A percentile compares a stretch with the other conserved stretches of the same genome.
phyloP scores from a whole-genome alignment of 148 eudicot species.

The Oxyria digyna region DNA sequence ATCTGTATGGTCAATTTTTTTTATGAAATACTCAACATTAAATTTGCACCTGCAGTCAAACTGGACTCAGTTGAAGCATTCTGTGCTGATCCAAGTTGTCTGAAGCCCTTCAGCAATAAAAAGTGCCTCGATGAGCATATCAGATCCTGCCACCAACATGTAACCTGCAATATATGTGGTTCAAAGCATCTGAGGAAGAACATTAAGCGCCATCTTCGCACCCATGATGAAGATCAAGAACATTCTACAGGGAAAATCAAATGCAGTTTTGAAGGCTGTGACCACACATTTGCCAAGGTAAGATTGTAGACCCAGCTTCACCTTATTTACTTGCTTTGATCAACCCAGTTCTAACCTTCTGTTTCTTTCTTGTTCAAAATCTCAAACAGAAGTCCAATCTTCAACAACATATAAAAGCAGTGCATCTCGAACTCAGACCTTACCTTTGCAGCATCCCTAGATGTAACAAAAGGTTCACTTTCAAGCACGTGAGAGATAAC shows the following conservation, averaged over 20 bases:
- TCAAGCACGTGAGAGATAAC: conserved; percentile 88
- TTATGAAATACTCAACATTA: neutral
- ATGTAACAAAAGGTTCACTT: conserved; percentile 67
- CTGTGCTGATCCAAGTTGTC: conserved; percentile 72
- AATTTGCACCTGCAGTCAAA: conserved; percentile 36
- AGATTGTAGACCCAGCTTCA: conserved; percentile 5
- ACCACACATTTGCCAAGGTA: conserved; percentile 62
- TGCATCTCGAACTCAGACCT: conserved; percentile 49
- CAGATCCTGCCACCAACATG: conserved; percentile 51
- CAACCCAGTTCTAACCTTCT: neutral
- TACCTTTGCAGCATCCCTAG: conserved; percentile 53
- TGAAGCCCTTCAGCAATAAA: conserved; percentile 55
- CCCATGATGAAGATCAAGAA: conserved; percentile 25
- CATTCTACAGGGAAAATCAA: conserved; percentile 27
- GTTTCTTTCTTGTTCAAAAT: neutral
- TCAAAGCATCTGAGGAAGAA: conserved; percentile 74
- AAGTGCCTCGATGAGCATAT: conserved; percentile 65
- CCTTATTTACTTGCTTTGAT: neutral
- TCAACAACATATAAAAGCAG: conserved; percentile 71
- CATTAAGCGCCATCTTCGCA: conserved; percentile 64
- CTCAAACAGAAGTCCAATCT: conserved; percentile 68
- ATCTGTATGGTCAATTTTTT: neutral
- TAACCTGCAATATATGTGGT: conserved; percentile 73
- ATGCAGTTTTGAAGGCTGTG: conserved; percentile 59
- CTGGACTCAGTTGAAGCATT: conserved; percentile 52